A percentile compares a stretch with the other conserved stretches of the same genome.
phyloP scores from a whole-genome alignment of 1,284 basidiomycete species.

The Chalciporus sp. region DNA sequence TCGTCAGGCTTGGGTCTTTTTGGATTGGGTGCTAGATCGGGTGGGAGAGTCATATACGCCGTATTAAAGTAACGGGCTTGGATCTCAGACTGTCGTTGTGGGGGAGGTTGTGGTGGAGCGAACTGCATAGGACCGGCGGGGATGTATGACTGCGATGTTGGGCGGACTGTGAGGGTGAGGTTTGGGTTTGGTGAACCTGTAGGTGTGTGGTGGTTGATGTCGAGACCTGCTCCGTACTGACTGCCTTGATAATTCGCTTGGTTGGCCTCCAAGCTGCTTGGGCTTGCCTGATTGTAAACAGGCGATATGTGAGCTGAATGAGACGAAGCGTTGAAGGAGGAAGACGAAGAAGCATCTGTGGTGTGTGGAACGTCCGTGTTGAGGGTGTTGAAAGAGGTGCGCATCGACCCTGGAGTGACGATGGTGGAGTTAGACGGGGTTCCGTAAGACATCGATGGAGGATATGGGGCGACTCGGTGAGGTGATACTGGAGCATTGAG shows the following conservation, averaged over 20 bases:
- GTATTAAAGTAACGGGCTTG: constrained; percentile 30
- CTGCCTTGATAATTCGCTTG: constrained; percentile 15
- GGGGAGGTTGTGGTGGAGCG: constrained; percentile 29
- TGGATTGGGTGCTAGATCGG: neutral
- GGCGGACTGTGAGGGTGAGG: neutral
- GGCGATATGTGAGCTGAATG: constrained; percentile 18
- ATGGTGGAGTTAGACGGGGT: constrained; percentile 12
- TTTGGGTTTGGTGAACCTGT: constrained; percentile 15
- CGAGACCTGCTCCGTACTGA: constrained; percentile 12
- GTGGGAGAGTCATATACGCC: constrained; percentile 3
- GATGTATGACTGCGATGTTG: constrained; percentile 18
- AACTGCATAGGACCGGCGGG: constrained; percentile 36
- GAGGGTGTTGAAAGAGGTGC: constrained; percentile 9
- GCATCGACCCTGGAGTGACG: constrained; percentile 12
- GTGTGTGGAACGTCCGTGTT: constrained; percentile 7
- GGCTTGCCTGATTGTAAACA: constrained; percentile 17
- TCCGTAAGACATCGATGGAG: constrained; percentile 12
- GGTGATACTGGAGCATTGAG: constrained; percentile 2
- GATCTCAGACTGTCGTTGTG: constrained; percentile 31
- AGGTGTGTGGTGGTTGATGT: constrained; percentile 7
- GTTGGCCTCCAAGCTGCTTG: constrained; percentile 10
- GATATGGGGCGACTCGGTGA: constrained; percentile 14
- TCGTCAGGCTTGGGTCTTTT: constrained; percentile 27
- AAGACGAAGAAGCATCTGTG: constrained; percentile 17
- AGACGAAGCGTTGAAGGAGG: constrained; percentile 19